phyloP scores from a whole-genome alignment of 192 early-diverging fungal genomes.

The Coemansia pectinata region DNA sequence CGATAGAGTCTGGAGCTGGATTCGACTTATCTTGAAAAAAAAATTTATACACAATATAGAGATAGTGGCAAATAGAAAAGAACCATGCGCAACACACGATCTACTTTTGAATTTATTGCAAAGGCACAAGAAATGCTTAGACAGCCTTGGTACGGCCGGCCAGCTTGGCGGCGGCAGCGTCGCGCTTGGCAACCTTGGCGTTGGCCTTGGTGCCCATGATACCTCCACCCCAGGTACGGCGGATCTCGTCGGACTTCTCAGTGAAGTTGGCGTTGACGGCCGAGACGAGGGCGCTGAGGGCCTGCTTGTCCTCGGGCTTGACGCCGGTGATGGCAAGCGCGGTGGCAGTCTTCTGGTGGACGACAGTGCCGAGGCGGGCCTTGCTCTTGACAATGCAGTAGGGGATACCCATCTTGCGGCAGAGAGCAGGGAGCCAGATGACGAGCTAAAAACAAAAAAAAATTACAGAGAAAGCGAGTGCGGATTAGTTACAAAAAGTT shows the following conservation, averaged over 20 bases:
- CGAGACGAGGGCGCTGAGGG: constrained; percentile 82
- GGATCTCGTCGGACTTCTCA: constrained; percentile 91
- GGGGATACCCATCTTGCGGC: constrained; percentile 99
- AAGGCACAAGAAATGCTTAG: background rate
- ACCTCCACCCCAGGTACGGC: constrained; percentile 97
- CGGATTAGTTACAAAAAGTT: constrained; percentile 3
- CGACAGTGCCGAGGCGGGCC: constrained; percentile 96
- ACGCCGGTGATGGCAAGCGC: constrained; percentile 94
- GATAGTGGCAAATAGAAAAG: background rate
- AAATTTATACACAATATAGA: background rate
- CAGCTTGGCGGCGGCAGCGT: constrained; percentile 52
- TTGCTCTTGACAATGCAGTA: constrained; percentile 99
- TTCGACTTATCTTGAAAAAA: constrained; percentile 73
- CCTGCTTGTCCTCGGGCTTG: constrained; percentile 92
- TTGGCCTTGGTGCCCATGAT: constrained; percentile 94
- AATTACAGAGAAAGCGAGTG: background rate
- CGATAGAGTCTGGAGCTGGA: constrained; percentile 84
- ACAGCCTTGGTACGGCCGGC: background rate
- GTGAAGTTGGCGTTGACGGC: constrained; percentile 95
- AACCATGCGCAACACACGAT: background rate
- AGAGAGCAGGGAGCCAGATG: constrained; percentile 98
- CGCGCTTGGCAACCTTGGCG: constrained; percentile 77
- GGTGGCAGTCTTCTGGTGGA: constrained; percentile 99
- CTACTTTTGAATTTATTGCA: background rate
- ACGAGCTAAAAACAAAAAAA: constrained; percentile 63